Evolutionary conservation across 2,329 filamentous ascomycete genomes (phyloP).

Genomic region (Tolypocladium capitatum): DNA sequence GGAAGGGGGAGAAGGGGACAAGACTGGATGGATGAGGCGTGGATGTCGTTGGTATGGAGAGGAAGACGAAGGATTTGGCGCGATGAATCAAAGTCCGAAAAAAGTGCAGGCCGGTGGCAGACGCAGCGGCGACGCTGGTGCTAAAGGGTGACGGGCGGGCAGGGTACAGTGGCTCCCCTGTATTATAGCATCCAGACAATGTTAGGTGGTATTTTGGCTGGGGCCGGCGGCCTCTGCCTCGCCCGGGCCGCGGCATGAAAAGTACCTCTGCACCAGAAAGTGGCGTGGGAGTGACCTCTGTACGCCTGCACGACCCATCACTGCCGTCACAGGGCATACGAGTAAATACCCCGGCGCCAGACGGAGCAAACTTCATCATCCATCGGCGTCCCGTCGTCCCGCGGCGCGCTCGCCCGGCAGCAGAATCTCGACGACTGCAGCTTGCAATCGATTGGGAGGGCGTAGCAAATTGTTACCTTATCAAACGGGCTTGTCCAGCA

Average conservation of each 20-base stretch:
- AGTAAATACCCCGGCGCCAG: neutral
- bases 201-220: neutral
- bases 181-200: neutral
- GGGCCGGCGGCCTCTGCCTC: neutral
- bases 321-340: neutral
- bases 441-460: neutral
- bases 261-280: neutral
- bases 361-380: neutral
- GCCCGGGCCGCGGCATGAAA: neutral
- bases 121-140: neutral
- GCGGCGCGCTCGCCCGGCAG: neutral
- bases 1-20: slow-evolving; percentile 6
- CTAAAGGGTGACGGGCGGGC: neutral
- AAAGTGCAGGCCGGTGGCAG: slow-evolving; percentile 8
- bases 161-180: neutral
- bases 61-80: slow-evolving; percentile 15
- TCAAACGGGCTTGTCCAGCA: neutral
- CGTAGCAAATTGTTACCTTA: neutral
- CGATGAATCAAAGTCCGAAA: slow-evolving; percentile 15
- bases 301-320: neutral
- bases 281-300: neutral
- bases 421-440: neutral
- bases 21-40: slow-evolving; percentile 2
- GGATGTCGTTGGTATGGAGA: slow-evolving; percentile 16
- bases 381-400: neutral